Conservation (phyloP, 805 yeast species). For the Candida peoriensis region DNA sequence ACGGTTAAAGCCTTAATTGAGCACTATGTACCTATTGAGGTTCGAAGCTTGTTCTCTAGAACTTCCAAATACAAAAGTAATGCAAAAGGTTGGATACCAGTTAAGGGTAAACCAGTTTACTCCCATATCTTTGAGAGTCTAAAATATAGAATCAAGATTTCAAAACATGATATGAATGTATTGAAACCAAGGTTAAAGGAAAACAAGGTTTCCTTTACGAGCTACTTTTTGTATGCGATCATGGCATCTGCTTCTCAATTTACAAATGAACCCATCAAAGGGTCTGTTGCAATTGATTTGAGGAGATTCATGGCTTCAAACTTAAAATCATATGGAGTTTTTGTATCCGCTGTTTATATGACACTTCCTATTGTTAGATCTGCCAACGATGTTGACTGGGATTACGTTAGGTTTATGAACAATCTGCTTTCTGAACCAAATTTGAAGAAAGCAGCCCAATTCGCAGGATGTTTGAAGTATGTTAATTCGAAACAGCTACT, state of each 20-base stretch:
- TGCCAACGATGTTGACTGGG: constrained; percentile 4
- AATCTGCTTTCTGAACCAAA: not conserved
- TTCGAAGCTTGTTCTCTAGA: too few relatives aligned
- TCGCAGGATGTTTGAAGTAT: constrained; percentile 7
- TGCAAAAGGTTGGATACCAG: too few relatives aligned
- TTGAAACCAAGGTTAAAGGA: constrained; percentile 1
- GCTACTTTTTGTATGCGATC: constrained; percentile 1
- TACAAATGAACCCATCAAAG: not conserved
- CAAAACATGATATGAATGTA: too few relatives aligned
- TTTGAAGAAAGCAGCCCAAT: constrained; percentile 2
- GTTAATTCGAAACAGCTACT: not conserved
- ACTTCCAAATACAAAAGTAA: too few relatives aligned
- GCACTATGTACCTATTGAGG: not conserved
- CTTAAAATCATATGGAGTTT: constrained; percentile 4
- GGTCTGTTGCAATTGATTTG: constrained; percentile 7
- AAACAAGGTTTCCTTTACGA: constrained; percentile 6
- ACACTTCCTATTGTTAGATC: not conserved
- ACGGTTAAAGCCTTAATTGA: not conserved
- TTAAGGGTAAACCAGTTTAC: too few relatives aligned
- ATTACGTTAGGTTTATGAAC: constrained; percentile 4
- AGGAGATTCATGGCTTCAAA: constrained; percentile 2
- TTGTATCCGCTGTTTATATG: constrained; percentile 1
- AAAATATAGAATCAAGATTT: too few relatives aligned
- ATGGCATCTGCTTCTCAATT: not conserved
- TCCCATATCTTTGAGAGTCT: too few relatives aligned